phyloP scores from a whole-genome alignment of 805 yeast genomes.

The Myxozyma vanderwaltii region DNA sequence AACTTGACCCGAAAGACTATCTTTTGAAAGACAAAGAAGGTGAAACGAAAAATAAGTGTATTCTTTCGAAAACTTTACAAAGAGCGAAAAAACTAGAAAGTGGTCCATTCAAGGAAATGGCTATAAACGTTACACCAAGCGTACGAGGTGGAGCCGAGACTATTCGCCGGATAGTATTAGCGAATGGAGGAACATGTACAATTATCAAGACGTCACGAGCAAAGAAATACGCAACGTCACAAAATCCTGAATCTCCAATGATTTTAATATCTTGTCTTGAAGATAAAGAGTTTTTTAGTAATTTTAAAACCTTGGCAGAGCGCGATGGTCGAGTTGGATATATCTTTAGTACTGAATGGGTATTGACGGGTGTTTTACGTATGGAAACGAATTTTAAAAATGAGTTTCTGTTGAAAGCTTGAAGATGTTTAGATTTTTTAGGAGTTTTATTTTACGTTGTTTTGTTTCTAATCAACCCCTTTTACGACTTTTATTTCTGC shows the following conservation, averaged over 20 bases:
- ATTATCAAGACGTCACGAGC: constrained; percentile 38
- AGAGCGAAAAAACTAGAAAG: constrained; percentile 33
- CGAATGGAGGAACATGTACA: constrained; percentile 57
- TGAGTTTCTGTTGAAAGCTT: constrained; percentile 22
- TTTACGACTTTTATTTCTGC: no score
- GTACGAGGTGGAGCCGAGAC: constrained; percentile 63
- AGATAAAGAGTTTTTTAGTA: constrained; percentile 27
- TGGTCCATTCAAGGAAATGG: constrained; percentile 51
- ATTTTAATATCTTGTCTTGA: constrained; percentile 32
- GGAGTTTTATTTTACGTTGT: no score
- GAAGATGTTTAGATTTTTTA: no score
- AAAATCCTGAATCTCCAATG: constrained; percentile 13
- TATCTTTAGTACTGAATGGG: constrained; percentile 36
- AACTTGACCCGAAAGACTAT: constrained; percentile 36
- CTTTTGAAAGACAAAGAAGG: constrained; percentile 37
- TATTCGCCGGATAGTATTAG: constrained; percentile 56
- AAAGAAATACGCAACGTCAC: constrained; percentile 22
- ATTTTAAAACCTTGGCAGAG: constrained; percentile 14
- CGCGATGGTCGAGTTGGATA: constrained; percentile 10
- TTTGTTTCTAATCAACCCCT: no score
- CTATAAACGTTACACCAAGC: constrained; percentile 57
- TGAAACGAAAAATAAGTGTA: constrained; percentile 40
- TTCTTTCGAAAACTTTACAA: constrained; percentile 29
- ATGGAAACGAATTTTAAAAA: constrained; percentile 29
- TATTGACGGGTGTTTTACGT: constrained; percentile 34